Conservation (phyloP, 257 asterid species). For the Thymus mandschuricus region DNA sequence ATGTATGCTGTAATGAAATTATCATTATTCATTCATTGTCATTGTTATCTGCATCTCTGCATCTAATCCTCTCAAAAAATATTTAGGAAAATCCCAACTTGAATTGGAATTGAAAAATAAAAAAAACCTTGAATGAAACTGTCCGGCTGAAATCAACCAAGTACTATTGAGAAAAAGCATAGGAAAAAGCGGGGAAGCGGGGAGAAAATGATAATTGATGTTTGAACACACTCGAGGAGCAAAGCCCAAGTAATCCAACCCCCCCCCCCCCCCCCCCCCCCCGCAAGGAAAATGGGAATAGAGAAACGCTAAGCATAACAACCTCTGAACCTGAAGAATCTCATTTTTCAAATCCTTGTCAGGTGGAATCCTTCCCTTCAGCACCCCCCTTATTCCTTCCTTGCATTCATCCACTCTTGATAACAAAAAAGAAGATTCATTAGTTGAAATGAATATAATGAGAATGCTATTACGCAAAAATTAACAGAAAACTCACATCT, state of each 20-base stretch:
- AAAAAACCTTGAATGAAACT: neutral
- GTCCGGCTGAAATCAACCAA: neutral
- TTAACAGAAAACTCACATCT: conserved; percentile 49
- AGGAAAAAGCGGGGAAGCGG: neutral
- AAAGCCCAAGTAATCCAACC: conserved; percentile 21
- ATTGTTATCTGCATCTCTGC: neutral
- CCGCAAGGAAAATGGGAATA: conserved; percentile 21
- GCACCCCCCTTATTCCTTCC: conserved; percentile 75
- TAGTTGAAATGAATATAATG: conserved; percentile 18
- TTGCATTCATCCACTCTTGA: conserved; percentile 81
- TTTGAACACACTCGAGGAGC: conserved; percentile 24
- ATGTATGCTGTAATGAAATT: neutral
- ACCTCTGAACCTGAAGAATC: conserved; percentile 82
- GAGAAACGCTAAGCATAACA: conserved; percentile 23
- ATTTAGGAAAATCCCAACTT: no score
- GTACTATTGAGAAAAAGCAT: neutral
- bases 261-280: neutral
- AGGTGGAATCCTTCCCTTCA: conserved; percentile 95
- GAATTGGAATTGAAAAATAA: neutral
- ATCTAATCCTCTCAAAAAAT: no score
- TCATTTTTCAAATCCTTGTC: conserved; percentile 92
- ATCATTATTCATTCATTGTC: neutral
- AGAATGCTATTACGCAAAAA: conserved; percentile 27
- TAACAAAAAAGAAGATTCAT: conserved; percentile 29
- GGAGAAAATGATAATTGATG: neutral